Conservation (phyloP, 2,329 filamentous ascomycete species). For the Fusarium aywerte region DNA sequence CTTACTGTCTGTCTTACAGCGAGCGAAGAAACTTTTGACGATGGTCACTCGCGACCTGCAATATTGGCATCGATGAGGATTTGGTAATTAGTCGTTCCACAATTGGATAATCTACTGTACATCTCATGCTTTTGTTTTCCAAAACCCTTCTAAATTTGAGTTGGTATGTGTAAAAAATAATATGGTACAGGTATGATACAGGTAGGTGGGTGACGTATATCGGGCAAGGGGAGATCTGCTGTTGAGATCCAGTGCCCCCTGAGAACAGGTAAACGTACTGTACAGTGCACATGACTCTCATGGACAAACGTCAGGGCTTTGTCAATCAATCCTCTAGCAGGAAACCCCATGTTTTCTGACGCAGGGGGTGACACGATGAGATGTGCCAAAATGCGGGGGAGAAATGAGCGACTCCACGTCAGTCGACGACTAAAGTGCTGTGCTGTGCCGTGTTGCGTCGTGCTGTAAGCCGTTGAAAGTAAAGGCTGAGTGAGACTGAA, state of each 20-base stretch:
- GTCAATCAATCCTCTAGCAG: constrained; percentile 27
- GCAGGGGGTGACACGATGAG: constrained; percentile 30
- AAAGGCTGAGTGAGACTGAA: constrained; percentile 3
- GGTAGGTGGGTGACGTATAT: constrained; percentile 30
- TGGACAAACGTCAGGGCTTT: constrained; percentile 16
- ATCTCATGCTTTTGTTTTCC: constrained; percentile 23
- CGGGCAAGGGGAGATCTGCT: constrained; percentile 21
- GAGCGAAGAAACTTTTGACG: constrained; percentile 7
- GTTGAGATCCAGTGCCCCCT: constrained; percentile 6
- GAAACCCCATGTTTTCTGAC: constrained; percentile 29
- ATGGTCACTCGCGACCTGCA: constrained; percentile 20
- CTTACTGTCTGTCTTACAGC: neutral
- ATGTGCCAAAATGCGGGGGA: constrained; percentile 37
- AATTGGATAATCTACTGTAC: constrained; percentile 32
- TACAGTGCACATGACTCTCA: constrained; percentile 12
- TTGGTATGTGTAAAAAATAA: constrained; percentile 10
- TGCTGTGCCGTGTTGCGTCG: neutral
- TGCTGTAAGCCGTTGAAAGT: constrained; percentile 10
- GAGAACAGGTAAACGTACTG: constrained; percentile 8
- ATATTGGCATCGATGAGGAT: constrained; percentile 20
- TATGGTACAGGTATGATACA: constrained; percentile 14
- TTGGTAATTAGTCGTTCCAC: constrained; percentile 2
- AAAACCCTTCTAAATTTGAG: constrained; percentile 10
- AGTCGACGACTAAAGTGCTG: constrained; percentile 18
- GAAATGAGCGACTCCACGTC: constrained; percentile 24